Evolutionary conservation across 352 stramenopile genomes (phyloP).

Genomic region (Globisporangium lucens): DNA sequence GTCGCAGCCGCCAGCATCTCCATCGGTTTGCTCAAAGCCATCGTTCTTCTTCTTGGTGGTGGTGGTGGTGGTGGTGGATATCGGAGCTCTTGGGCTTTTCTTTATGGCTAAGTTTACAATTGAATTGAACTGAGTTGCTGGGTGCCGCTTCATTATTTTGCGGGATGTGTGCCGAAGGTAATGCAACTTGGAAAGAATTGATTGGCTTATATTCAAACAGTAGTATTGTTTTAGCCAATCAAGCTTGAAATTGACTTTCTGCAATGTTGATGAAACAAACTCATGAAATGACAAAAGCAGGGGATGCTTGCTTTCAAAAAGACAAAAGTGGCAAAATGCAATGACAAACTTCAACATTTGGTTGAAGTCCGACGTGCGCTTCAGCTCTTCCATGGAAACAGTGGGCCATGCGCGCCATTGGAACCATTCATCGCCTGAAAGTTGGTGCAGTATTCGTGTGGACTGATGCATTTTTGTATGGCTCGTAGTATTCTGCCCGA

Average conservation of each 20-base stretch:
- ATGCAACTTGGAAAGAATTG: background rate
- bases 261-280: background rate
- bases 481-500: no score
- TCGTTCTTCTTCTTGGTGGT: conserved; percentile 10
- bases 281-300: background rate
- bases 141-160: background rate
- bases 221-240: background rate
- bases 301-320: background rate
- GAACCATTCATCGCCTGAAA: no score
- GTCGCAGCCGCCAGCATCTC: conserved; percentile 77
- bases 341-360: background rate
- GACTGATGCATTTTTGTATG: no score
- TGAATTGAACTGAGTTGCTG: background rate
- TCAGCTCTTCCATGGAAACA: no score
- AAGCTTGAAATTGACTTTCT: background rate
- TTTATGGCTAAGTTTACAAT: background rate
- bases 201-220: background rate
- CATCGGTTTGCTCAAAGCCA: conserved; percentile 81
- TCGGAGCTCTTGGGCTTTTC: background rate
- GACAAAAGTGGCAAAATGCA: background rate
- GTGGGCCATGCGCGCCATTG: no score
- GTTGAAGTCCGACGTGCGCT: background rate
- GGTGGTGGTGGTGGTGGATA: background rate
- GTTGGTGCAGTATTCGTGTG: no score
- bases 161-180: background rate